Conservation (phyloP, 2,329 filamentous ascomycete species). For the Epichloe aotearoae region DNA sequence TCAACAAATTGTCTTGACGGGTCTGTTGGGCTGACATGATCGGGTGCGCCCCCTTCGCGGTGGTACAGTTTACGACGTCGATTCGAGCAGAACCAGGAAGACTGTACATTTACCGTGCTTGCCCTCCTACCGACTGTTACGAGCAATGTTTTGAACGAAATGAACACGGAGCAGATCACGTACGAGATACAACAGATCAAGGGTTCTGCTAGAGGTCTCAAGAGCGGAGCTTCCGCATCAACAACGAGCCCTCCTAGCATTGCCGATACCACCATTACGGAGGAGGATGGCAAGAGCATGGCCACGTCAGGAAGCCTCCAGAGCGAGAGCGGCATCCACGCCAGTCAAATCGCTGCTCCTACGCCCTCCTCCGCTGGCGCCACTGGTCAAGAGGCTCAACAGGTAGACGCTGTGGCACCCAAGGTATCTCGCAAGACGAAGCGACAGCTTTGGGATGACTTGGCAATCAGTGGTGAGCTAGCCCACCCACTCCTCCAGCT, state of each 20-base stretch:
- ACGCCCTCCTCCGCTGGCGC: conserved; percentile 26
- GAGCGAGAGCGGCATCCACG: conserved; percentile 72
- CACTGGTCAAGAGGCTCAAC: conserved; percentile 20
- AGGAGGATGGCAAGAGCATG: conserved; percentile 72
- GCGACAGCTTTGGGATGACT: conserved; percentile 89
- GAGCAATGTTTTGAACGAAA: conserved; percentile 71
- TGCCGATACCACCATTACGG: conserved; percentile 59
- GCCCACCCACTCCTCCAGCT: background rate
- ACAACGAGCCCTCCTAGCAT: conserved; percentile 43
- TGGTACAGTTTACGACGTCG: conserved; percentile 66
- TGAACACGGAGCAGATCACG: conserved; percentile 86
- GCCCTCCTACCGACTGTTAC: conserved; percentile 86
- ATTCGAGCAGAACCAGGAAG: conserved; percentile 98
- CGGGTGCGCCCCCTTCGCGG: background rate
- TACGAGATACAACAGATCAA: conserved; percentile 93
- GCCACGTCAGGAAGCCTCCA: conserved; percentile 44
- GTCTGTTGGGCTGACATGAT: background rate
- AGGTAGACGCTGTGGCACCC: conserved; percentile 25
- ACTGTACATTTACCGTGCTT: conserved; percentile 96
- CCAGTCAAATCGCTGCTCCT: conserved; percentile 58
- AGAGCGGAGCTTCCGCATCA: conserved; percentile 40
- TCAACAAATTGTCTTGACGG: background rate
- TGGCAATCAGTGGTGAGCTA: conserved; percentile 80
- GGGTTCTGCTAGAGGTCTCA: conserved; percentile 44
- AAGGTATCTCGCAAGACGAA: conserved; percentile 59